Evolutionary conservation across 1,284 basidiomycete genomes (phyloP).

Genomic region (Vanrija pseudolonga): DNA sequence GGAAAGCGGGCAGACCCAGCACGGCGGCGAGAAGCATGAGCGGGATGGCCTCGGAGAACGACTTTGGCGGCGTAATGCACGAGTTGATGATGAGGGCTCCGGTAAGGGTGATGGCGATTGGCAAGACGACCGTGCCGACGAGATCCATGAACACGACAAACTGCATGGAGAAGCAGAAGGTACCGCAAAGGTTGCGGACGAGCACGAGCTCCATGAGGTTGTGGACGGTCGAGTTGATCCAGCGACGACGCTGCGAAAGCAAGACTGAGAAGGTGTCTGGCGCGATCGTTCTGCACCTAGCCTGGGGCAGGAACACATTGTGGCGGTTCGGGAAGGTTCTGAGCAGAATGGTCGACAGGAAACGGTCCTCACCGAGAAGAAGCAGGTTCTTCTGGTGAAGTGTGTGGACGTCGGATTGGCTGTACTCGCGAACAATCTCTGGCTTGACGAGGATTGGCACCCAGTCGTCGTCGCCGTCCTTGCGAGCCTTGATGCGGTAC

Average conservation of each 20-base stretch:
- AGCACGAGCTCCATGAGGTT: constrained; percentile 98
- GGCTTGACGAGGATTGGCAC: constrained; percentile 95
- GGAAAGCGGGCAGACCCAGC: constrained; percentile 84
- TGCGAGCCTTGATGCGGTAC: constrained; percentile 95
- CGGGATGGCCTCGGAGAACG: constrained; percentile 91
- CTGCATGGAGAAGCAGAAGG: constrained; percentile 96
- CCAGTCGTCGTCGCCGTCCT: constrained; percentile 86
- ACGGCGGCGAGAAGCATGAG: constrained; percentile 84
- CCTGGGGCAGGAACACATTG: constrained; percentile 99
- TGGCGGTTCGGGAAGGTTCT: constrained; percentile 97
- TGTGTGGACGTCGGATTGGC: constrained; percentile 86
- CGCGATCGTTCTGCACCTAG: constrained; percentile 89
- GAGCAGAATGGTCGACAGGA: constrained; percentile 89
- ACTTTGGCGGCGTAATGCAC: constrained; percentile 72
- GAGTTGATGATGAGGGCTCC: constrained; percentile 82
- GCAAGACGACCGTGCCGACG: constrained; percentile 89
- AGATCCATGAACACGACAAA: constrained; percentile 99
- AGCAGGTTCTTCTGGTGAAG: constrained; percentile 98
- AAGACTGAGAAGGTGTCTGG: constrained; percentile 92
- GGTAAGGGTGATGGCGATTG: constrained; percentile 89
- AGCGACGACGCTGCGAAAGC: constrained; percentile 92
- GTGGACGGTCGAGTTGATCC: constrained; percentile 99
- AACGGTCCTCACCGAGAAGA: constrained; percentile 96
- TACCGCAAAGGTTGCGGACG: constrained; percentile 92
- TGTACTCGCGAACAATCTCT: constrained; percentile 96